phyloP scores from a whole-genome alignment of 2,329 filamentous ascomycete species.

The Sporothrix curviconia region DNA sequence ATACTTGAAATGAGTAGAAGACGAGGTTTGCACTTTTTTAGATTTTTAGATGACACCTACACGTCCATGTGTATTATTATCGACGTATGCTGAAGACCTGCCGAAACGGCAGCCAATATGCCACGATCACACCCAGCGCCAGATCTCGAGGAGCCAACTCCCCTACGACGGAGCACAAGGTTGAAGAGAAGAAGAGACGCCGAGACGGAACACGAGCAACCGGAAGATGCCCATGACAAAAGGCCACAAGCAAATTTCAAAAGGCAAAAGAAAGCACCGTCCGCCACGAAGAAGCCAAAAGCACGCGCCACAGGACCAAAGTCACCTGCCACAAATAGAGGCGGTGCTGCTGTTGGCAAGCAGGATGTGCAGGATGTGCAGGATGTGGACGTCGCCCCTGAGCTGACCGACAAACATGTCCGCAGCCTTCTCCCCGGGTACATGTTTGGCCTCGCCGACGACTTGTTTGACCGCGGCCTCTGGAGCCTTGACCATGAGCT shows the following conservation, averaged over 20 bases:
- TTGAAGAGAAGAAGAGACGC: neutral
- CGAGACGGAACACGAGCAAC: neutral
- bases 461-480: slow-evolving; percentile 10
- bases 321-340: neutral
- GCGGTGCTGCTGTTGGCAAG: no score
- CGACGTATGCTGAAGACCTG: no score
- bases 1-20: no score
- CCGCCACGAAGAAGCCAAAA: no score
- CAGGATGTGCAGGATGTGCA: no score
- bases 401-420: slow-evolving; percentile 6
- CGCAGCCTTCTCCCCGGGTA: slow-evolving; percentile 12
- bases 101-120: no score
- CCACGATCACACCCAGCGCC: neutral
- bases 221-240: neutral
- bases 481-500: slow-evolving; percentile 14
- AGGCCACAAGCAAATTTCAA: neutral
- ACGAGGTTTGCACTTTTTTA: no score
- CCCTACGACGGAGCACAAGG: neutral
- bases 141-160: no score
- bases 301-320: neutral
- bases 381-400: no score
- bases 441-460: slow-evolving; percentile 15
- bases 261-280: neutral
- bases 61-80: neutral
- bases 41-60: no score